Percentiles rank a stretch among this genome's conserved stretches.
These are phyloP conservation scores for Falciphora oryzae DNA, from an alignment of 2,329 filamentous ascomycete genomes.

Conservation along the genomic window DNA sequence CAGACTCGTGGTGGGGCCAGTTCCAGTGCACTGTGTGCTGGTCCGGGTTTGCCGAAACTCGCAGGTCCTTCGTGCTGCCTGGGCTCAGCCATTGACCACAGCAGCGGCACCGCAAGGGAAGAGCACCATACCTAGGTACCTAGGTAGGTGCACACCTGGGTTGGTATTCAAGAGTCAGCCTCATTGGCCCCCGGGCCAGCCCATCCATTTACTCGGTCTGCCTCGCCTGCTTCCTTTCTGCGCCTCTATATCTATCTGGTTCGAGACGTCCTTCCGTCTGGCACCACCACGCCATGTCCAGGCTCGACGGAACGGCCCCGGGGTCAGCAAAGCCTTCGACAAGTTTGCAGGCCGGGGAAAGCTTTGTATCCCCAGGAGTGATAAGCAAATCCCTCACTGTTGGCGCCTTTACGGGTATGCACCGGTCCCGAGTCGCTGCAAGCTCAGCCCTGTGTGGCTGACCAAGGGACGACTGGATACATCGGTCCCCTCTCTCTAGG, in stretches of 20 bases:
- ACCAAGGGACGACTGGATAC: background rate
- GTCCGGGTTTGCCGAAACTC: background rate
- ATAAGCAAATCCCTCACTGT: slow-evolving; percentile 39
- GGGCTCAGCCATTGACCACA: background rate
- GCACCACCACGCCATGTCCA: background rate
- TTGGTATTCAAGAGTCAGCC: background rate
- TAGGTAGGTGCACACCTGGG: no score
- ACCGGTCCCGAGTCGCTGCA: background rate
- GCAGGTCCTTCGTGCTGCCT: background rate
- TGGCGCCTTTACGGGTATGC: slow-evolving; percentile 52
- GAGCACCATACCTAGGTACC: no score
- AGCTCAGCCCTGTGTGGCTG: background rate
- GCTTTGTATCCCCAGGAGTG: background rate
- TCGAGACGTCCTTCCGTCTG: background rate
- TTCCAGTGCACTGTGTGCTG: background rate
- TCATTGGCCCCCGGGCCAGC: background rate
- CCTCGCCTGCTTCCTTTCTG: background rate
- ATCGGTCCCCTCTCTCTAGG: slow-evolving; percentile 34
- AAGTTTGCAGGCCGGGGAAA: background rate
- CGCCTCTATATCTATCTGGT: background rate
- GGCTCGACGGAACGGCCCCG: no score
- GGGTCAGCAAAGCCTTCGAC: background rate
- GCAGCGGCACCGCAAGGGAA: background rate
- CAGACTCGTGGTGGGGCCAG: background rate
- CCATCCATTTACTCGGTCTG: background rate